A percentile compares a stretch with the other conserved stretches of the same genome.
phyloP scores from a whole-genome alignment of 345 rosid genomes.

The Anastatica hierochuntica region DNA sequence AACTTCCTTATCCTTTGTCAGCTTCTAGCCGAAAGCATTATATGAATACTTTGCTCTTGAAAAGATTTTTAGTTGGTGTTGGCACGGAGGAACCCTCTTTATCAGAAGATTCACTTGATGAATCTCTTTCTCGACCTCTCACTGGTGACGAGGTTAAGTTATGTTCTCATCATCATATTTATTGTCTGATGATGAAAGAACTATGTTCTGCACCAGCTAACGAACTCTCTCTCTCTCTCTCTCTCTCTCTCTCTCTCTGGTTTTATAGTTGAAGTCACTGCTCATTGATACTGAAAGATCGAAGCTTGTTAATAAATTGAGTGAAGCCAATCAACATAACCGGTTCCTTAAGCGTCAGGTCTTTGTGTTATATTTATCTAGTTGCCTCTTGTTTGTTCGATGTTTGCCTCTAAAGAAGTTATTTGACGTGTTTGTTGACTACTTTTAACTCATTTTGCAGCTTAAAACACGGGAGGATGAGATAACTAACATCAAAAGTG shows the following conservation, averaged over 20 bases:
- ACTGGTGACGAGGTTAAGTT: slow-evolving; percentile 46
- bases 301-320: slow-evolving; percentile 53
- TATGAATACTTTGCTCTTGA: slow-evolving; percentile 26
- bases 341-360: slow-evolving; percentile 85
- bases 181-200: neutral
- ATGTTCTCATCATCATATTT: neutral
- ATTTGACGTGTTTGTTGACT: neutral
- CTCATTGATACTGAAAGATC: slow-evolving; percentile 64
- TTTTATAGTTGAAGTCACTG: slow-evolving; percentile 50
- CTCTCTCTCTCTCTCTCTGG: neutral
- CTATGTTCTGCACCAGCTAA: neutral
- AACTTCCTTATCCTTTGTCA: slow-evolving; percentile 18
- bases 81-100: slow-evolving; percentile 43
- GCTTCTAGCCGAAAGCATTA: slow-evolving; percentile 23
- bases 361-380: slow-evolving; percentile 1
- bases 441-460: slow-evolving; percentile 26
- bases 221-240: neutral
- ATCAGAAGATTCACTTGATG: slow-evolving; percentile 28
- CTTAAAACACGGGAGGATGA: slow-evolving; percentile 46
- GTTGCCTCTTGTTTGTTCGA: no score
- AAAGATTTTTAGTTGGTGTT: slow-evolving; percentile 30
- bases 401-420: neutral
- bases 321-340: slow-evolving; percentile 96
- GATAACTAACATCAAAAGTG: slow-evolving; percentile 54
- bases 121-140: slow-evolving; percentile 38